Base-by-base conservation (phyloP, 768 basidiomycete genomes). In the Boletus bicolor region DNA sequence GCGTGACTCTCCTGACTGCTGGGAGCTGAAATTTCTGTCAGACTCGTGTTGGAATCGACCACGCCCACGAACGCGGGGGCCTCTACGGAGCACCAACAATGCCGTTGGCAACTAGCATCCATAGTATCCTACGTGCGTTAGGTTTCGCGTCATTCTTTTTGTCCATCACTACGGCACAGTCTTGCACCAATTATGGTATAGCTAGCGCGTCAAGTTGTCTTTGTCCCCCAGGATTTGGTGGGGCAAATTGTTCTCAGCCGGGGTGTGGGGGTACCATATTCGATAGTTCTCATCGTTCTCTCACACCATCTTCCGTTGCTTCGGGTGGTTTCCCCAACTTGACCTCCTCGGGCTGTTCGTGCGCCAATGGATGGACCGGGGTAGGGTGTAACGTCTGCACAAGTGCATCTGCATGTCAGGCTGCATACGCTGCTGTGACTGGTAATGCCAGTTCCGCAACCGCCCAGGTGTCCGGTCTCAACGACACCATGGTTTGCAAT, bases 201-300 rank as follows among this genome's bases (percentile, higher is more conserved):
- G 59, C 68, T 7, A 64, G 21, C 41, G 35, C 53, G 0, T 65
- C 71, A 0, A 54, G 55, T 7, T 95, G 93, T 67, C 70, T 78
- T 24, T 97, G 94, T 69, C 93, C 92, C 5, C 79, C 82, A 24
- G 93, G 93, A 12, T 92, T 91, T 65, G 89, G 88, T 11, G 90
- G 88, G 7, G 51, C 81, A 28, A 80, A 79, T 21, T 93, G 92
- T 65, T 77, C 82, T 1, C 77, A 81, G 54, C 82, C 88, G 0
- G 83, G 79, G 2, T 97, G 94, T 57, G 89, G 89, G 11, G 91
- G 91, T 2, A 87, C 83, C 49, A 82, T 96, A 43, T 92, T 88
- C 66, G 84, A 92, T 64, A 88, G 86, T 52, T 69, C 81, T 3
- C 66, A 76, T 48, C 80, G 85, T n/a, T 70, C 83, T 39, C 68